These are phyloP conservation scores for Diaporthe australafricana DNA, from an alignment of 2,329 filamentous ascomycete genomes.

Conservation along the genomic window DNA sequence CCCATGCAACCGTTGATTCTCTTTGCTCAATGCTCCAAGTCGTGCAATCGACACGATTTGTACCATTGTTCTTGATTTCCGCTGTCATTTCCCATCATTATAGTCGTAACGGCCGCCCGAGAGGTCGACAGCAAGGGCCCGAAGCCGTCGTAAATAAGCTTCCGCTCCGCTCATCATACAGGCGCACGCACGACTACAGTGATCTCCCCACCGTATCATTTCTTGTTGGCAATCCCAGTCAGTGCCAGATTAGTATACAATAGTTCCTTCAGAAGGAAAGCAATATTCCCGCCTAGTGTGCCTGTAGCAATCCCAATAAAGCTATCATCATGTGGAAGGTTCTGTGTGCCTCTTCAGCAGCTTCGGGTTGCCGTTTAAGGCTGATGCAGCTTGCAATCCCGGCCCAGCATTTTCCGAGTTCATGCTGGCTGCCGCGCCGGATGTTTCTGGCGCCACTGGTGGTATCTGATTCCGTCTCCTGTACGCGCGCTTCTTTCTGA, in stretches of 20 bases:
- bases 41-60: not conserved
- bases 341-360: not conserved
- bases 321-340: not conserved
- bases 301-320: not conserved
- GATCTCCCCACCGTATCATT: not conserved
- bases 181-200: not conserved
- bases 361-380: not conserved
- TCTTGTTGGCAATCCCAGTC: not conserved
- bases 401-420: not conserved
- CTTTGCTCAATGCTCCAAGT: not conserved
- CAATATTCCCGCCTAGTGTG: not conserved
- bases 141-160: not conserved
- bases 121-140: not conserved
- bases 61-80: not conserved
- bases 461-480: slow-evolving; percentile 31
- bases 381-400: not conserved
- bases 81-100: not conserved
- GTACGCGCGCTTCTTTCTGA: slow-evolving; percentile 31
- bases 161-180: not conserved
- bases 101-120: not conserved
- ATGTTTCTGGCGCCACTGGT: not conserved
- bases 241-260: slow-evolving; percentile 5
- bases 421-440: not conserved
- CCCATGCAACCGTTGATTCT: not conserved
- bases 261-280: not conserved